Evolutionary conservation across 148 eudicot species (phyloP).

Genomic region (Rhododendron griersonianum): DNA sequence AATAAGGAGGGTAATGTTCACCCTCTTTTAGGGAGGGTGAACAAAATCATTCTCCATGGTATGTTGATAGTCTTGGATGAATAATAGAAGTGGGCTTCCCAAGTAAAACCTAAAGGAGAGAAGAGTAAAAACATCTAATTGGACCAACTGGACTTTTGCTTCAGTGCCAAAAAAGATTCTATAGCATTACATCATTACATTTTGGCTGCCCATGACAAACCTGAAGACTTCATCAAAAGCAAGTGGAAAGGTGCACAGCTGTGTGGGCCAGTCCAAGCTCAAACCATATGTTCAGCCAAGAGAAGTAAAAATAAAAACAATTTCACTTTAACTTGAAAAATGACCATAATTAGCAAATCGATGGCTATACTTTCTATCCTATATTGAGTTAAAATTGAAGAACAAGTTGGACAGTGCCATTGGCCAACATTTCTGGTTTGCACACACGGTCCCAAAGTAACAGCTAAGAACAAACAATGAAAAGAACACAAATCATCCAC

Average conservation of each 20-base stretch:
- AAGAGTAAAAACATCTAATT: not conserved
- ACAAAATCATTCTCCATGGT: not conserved
- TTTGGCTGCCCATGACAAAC: slow-evolving; percentile 2
- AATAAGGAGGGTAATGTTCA: too few relatives aligned
- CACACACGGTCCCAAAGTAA: not conserved
- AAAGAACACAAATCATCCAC: not conserved
- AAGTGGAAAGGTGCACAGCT: not conserved
- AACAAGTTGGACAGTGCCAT: not conserved
- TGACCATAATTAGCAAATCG: not conserved
- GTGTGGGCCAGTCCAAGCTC: slow-evolving; percentile 6
- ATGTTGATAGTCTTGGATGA: not conserved
- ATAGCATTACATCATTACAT: slow-evolving; percentile 2
- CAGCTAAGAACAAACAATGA: not conserved
- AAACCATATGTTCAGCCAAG: not conserved
- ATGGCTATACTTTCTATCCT: not conserved
- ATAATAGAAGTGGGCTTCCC: not conserved
- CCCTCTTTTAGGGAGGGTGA: too few relatives aligned
- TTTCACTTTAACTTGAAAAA: not conserved
- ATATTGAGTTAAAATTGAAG: not conserved
- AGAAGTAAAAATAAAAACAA: not conserved
- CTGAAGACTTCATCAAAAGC: slow-evolving; percentile 4
- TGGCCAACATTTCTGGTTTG: not conserved
- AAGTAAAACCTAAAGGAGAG: not conserved
- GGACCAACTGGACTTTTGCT: slow-evolving; percentile 6
- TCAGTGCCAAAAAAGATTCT: slow-evolving; percentile 18